phyloP scores from a whole-genome alignment of 225 moss, liverwort and hornwort genomes.

The Rhytidiadelphus loreus region DNA sequence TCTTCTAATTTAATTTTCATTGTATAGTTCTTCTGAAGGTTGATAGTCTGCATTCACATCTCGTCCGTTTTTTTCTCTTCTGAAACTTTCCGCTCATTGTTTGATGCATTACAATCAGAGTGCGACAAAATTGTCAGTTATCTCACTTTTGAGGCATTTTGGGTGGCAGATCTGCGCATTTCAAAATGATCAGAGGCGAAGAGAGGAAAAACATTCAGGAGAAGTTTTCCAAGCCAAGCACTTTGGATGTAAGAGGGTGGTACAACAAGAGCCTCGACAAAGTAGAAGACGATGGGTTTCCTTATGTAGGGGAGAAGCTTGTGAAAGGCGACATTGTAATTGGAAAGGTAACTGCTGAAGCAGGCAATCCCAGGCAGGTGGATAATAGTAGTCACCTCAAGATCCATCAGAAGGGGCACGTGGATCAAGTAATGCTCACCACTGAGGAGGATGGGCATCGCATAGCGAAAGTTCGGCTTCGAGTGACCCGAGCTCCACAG shows the following conservation, averaged over 20 bases:
- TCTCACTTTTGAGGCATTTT: not conserved
- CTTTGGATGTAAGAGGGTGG: slow-evolving; percentile 27
- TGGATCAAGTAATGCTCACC: slow-evolving; percentile 75
- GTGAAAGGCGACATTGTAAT: slow-evolving; percentile 62
- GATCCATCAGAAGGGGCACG: slow-evolving; percentile 75
- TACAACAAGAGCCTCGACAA: slow-evolving; percentile 50
- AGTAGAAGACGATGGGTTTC: slow-evolving; percentile 76
- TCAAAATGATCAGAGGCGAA: slow-evolving; percentile 47
- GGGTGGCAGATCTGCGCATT: slow-evolving; percentile 59
- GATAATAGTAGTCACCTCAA: slow-evolving; percentile 68
- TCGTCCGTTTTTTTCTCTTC: not conserved
- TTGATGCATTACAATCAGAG: not conserved
- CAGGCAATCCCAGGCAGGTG: slow-evolving; percentile 27
- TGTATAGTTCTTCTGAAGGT: not conserved
- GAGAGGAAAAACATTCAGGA: slow-evolving; percentile 56
- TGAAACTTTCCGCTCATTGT: not conserved
- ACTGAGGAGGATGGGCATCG: slow-evolving; percentile 69
- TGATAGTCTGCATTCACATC: not conserved
- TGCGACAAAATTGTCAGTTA: not conserved
- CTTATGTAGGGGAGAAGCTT: slow-evolving; percentile 56
- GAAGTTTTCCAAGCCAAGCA: slow-evolving; percentile 60
- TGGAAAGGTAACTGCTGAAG: slow-evolving; percentile 46
- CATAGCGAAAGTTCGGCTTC: slow-evolving; percentile 69
- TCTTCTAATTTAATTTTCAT: not conserved
- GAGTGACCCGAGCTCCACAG: slow-evolving; percentile 72